Base-by-base conservation (phyloP, 192 early-diverging fungal species). In the Rhizoclosmatium globosum region DNA sequence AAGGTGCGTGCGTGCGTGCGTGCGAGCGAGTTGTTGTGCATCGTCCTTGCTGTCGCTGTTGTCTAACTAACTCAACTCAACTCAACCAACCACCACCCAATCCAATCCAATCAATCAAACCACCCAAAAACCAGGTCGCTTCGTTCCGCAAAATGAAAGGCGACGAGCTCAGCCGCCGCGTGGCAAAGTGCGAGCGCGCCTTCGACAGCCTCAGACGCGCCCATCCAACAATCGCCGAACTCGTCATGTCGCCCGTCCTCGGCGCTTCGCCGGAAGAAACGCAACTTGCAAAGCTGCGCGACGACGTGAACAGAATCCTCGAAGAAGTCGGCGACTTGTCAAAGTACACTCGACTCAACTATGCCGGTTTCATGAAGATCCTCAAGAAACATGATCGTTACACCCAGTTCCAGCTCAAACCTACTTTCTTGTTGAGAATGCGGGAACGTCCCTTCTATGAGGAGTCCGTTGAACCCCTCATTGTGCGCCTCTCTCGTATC, bases 371-470 rank as follows among this genome's bases (percentile, higher is more conserved):
- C 69, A 53, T 89, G 47, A 89, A 87, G 23, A 98, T 98, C 79
- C 89, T 99, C 82, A 99, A 99, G 85, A 99, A 99, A 86, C 98
- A 99, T 83, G 97, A 99, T 87, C 97, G 97, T 91, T 92, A 95
- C 86, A 96, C 96, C 53, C 89, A 87, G 7, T 95, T 91, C 79
- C 84, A 90, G 45, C 84, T 99, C 43, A 88, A 86, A 85, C 94
- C 82, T 89, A 94, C 42, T 81, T 94, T 87, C 93, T 94, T 83
- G 71, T 74, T 84, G 50, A 64, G 79, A 58, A 74, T 87, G 74
- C 83, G 85, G 42, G 79, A 83, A 88, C 89, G 87, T 85, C 93
- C 83, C 87, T 93, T 76, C 84, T 98, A 75, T 94, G 97, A 87
- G 88, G 83, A 82, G 85, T 90, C n/a, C 90, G 96, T 94, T 85